Evolutionary conservation across 495 filamentous ascomycete genomes (phyloP), one percentile per base, ranked within the genome.

Genomic region (Talaromyces ruber): DNA sequence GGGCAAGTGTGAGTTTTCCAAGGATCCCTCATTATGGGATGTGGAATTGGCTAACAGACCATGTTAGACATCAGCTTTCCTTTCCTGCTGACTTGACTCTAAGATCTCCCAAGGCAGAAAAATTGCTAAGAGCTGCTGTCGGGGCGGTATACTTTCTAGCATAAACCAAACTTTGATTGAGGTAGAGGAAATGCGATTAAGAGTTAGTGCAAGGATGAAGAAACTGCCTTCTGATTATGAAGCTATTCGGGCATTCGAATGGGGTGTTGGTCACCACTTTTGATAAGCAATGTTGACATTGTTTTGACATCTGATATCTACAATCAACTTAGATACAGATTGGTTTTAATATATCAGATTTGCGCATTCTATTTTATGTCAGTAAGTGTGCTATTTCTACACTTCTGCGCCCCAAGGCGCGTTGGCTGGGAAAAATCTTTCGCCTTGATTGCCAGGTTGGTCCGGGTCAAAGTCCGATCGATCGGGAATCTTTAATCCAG

Each of bases 401-500:
- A 64, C 65, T 16, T 60, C 62, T 18, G 60, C 60, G 3, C 65
- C 67, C 67, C 67, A 70, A 32, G 62, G 59, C 54, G 63, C 29
- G 12, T 66, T 53, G 6, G 50, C 28, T 32, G 58, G 58, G 55
- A 67, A 64, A 4, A 9, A 26, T 29, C 58, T 37, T 30, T 62
- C 25, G 8, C 51, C 64, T 26, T 67, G 66, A 56, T 66, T 70
- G 6, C 64, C 45, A 39, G 75, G 61, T n/a, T 45, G n/a, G 5
- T 59, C 37, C 1, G 39, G 2, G 64, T 77, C 76, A 61, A 79
- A 70, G 37, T 79, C 77, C n/a, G 74, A 66, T 18, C 72, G 67
- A 64, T 79, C 74, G 0, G 75, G 76, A 4, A 79, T 60, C 56
- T 64, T 62, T 60, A 79, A n/a, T 1, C 43, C 43, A 34, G 1